Percentiles rank a stretch among this genome's conserved stretches.
phyloP scores from a whole-genome alignment of 2,329 filamentous ascomycete genomes.

The Periconia macrospinosa region DNA sequence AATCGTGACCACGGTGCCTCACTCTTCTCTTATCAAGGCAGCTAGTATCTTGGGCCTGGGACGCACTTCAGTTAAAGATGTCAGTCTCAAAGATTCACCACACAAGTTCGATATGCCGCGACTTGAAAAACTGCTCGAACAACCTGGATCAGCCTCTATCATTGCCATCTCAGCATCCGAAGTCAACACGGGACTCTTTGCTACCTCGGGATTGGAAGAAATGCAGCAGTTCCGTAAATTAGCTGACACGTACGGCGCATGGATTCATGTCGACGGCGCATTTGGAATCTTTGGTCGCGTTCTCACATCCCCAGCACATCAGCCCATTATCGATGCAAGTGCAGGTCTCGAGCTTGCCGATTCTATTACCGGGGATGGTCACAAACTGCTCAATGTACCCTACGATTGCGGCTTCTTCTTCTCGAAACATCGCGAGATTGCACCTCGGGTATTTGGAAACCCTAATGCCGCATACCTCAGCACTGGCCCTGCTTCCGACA shows the following conservation, averaged over 20 bases:
- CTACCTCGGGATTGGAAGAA: conserved; percentile 61
- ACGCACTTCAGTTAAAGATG: conserved; percentile 64
- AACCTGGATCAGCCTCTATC: conserved; percentile 65
- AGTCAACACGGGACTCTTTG: conserved; percentile 86
- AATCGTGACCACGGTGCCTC: conserved; percentile 77
- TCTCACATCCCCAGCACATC: conserved; percentile 63
- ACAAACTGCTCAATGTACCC: conserved; percentile 93
- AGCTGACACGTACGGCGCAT: conserved; percentile 73
- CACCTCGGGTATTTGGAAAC: conserved; percentile 73
- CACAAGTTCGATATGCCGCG: conserved; percentile 71
- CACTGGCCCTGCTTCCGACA: conserved; percentile 37
- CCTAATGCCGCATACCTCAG: conserved; percentile 81
- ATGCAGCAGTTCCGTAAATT: conserved; percentile 66
- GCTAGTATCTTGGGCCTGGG: conserved; percentile 82
- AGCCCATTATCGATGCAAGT: conserved; percentile 52
- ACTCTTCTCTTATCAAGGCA: conserved; percentile 83
- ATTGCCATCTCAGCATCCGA: conserved; percentile 83
- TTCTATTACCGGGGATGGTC: conserved; percentile 82
- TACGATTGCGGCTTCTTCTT: conserved; percentile 94
- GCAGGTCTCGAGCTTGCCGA: conserved; percentile 79
- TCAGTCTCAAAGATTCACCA: conserved; percentile 58
- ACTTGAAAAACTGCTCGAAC: conserved; percentile 63
- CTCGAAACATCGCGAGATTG: conserved; percentile 62
- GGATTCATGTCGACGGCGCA: conserved; percentile 89
- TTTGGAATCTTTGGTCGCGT: conserved; percentile 81